Conservation (phyloP, 176 grass and related monocot species). For the Triticum monococcum region DNA sequence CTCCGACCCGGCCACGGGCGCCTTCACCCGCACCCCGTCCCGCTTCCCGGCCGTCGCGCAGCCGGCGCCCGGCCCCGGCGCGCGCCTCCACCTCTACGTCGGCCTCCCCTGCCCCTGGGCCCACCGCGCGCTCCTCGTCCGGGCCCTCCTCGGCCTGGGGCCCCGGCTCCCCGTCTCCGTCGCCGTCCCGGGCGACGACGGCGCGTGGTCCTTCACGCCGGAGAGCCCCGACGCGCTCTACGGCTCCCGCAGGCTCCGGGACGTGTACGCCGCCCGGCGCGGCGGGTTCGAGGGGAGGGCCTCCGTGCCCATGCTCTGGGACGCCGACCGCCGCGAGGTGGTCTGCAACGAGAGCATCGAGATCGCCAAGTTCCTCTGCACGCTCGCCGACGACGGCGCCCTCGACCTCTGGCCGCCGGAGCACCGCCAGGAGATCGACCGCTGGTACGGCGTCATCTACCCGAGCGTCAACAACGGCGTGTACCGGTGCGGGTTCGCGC, state of each 20-base stretch:
- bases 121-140: conserved; percentile 70
- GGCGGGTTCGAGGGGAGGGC: conserved; percentile 82
- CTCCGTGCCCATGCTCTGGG: conserved; percentile 90
- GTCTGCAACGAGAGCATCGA: conserved; percentile 97
- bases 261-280: conserved; percentile 66
- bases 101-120: conserved; percentile 90
- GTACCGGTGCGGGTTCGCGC: conserved; percentile 91
- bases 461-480: conserved; percentile 85
- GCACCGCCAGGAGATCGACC: conserved; percentile 70
- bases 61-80: conserved; percentile 1
- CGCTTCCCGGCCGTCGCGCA: conserved; percentile 52
- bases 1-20: conserved; percentile 48
- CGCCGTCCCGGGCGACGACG: conserved; percentile 61
- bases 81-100: conserved; percentile 78
- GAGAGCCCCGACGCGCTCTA: conserved; percentile 58
- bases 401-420: conserved; percentile 64
- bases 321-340: conserved; percentile 65
- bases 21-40: conserved; percentile 59
- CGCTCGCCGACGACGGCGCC: neutral
- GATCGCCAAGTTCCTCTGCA: conserved; percentile 78
- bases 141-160: conserved; percentile 58
- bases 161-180: conserved; percentile 54
- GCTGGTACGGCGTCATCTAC: conserved; percentile 85
- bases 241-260: conserved; percentile 65
- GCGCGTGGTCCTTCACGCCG: conserved; percentile 67